A percentile compares a stretch with the other conserved stretches of the same genome.
phyloP scores from a whole-genome alignment of 2,329 filamentous ascomycete genomes.

The Sporothrix brasiliensis region DNA sequence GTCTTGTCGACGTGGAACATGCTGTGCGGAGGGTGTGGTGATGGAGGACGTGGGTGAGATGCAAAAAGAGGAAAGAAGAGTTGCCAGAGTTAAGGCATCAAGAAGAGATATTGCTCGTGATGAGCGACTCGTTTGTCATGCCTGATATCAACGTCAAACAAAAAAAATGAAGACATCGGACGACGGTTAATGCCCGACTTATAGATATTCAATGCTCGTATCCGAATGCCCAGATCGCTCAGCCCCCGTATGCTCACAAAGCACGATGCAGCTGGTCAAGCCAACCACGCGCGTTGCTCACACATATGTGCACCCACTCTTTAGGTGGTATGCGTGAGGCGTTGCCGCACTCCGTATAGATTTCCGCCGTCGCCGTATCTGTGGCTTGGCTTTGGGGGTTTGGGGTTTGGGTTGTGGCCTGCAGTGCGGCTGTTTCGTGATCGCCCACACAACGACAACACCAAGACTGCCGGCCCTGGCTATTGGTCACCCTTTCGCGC shows the following conservation, averaged over 20 bases:
- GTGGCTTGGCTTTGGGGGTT: too few species aligned
- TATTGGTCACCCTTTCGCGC: neutral
- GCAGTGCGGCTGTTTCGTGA: constrained; percentile 5
- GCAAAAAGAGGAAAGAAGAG: neutral
- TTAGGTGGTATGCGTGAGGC: neutral
- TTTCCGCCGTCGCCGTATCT: too few species aligned
- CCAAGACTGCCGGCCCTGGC: neutral
- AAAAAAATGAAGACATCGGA: neutral
- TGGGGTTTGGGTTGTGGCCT: neutral
- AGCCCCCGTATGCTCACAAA: constrained; percentile 12
- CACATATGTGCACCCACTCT: neutral
- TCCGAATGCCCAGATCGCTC: constrained; percentile 14
- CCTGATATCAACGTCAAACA: neutral
- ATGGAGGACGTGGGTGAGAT: neutral
- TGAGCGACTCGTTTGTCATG: neutral
- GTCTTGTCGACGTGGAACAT: constrained; percentile 31
- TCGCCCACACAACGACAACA: neutral
- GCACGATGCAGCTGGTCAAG: constrained; percentile 12
- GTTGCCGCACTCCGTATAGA: neutral
- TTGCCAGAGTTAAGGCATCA: neutral
- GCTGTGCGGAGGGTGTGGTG: neutral
- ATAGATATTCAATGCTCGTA: neutral
- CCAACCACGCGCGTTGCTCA: constrained; percentile 8
- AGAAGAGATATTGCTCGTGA: neutral
- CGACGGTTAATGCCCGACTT: neutral